Evolutionary conservation across 2,329 filamentous ascomycete species (phyloP), one percentile per base, ranked within the genome.

Genomic region (Phyllosticta citriasiana): DNA sequence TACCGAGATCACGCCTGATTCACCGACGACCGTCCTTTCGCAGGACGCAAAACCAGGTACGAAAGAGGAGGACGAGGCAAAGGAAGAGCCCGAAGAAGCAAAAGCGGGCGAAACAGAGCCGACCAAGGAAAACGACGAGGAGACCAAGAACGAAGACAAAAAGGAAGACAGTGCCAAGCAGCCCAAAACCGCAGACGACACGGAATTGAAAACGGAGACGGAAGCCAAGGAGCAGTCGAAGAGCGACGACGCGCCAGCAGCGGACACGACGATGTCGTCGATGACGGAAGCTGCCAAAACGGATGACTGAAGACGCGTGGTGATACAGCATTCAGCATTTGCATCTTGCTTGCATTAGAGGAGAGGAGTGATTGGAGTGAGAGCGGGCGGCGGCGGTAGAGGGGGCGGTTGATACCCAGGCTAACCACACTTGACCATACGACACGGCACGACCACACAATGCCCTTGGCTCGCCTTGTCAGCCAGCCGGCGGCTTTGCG

Each of bases 101-200:
- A 4, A n/a, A 16, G 9, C 40, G 2, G 57, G 66, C 12, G 57
- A 60, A 35, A 8, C 62, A 9, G 55, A 63, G 40, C 12, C 30
- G 4, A 56, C 66, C 16, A 51, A 59, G 26, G n/a, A 59, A 10
- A 55, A 63, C 26, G 55, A 63, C 47, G 65, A 65, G 53, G 61
- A 63, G 55, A 22, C 19, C 19, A 65, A 69, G 27, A 66, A 59
- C 10, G 47, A 59, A 47, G 65, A 64, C 33, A 62, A 59, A 55
- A 59, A 40, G 35, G 40, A 63, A 24, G 65, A 63, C 51, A 60
- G 60, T 53, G 65, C 62, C 25, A 65, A 64, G 35, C 62, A 59
- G 57, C 57, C 63, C 10, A 69, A 72, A 30, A 63, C 69, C 35
- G 63, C 69, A 5, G 33, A 62, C n/a, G 55, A 65, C 19, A 57